Evolutionary conservation across 78 protist genomes (phyloP), one percentile per base, ranked within the genome.

Genomic region (Cavenderia fasciculata): DNA sequence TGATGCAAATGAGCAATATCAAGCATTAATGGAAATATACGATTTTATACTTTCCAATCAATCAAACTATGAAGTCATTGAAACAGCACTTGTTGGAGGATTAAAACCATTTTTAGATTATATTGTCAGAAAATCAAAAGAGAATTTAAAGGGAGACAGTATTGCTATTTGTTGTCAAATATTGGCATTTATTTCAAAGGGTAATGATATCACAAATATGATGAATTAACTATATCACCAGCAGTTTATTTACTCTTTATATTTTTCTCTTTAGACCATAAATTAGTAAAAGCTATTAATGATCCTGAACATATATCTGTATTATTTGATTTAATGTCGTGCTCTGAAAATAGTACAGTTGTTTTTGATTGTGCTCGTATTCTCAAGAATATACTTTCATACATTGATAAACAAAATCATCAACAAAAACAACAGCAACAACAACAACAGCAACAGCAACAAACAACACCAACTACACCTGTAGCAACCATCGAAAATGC

Each of bases 71-170:
- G 59, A 41, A 2, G n/a, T 33, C 8, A 54, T 79, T 41, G 88
- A 79, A 27, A 1, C 38, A 4, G 88, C 88, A n/a, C 27, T 79
- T 8, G 88, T 79, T 16, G 88, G 88, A 40, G 88, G 88, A 10
- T 66, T 79, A 16, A 79, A 65, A 40, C 88, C 88, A 62, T 79
- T 79, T 66, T 52, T 79, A 51, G 88, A 79, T 11, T 79, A 52
- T 52, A 72, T 54, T 1, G 16, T 34, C 25, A 62, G 68, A 33
- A 25, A 18, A 16, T 44, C 69, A 0, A 57, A 59, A 23, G 65
- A 79, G 44, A 31, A n/a, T 10, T 47, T 65, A 19, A 62, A 66
- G 23, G 23, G 68, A 14, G 88, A 79, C n/a, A 52, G 66, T 0
- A 38, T 79, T 47, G 57, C 88, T 1, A 4, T 79, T 18, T 66